A percentile compares a stretch with the other conserved stretches of the same genome.
Conservation (phyloP, 345 rosid species). For the Hevea brasiliensis region DNA sequence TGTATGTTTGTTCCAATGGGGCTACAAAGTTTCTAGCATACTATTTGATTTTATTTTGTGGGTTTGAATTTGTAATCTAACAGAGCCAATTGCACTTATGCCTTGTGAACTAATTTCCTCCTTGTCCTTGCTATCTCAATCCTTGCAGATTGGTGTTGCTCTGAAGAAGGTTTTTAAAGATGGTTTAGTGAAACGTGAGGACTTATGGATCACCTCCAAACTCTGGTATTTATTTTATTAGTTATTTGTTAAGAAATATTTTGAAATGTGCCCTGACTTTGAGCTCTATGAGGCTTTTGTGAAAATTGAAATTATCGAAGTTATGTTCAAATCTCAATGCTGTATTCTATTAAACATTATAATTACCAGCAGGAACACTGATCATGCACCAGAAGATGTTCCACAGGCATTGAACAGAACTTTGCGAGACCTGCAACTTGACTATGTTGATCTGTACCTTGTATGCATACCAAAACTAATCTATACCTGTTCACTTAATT, state of each 20-base stretch:
- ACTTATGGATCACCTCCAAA: too few species aligned
- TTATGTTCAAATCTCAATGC: not conserved
- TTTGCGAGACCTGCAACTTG: slow-evolving; percentile 23
- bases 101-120: not conserved
- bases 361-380: slow-evolving; percentile 11
- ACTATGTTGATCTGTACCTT: slow-evolving; percentile 14
- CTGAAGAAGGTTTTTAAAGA: too few species aligned
- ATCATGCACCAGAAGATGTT: slow-evolving; percentile 27
- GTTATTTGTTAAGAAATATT: too few species aligned
- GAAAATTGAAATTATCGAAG: too few species aligned
- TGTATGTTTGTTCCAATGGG: not conserved
- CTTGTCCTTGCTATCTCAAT: not conserved
- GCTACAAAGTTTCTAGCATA: not conserved
- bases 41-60: not conserved
- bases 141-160: slow-evolving; percentile 33
- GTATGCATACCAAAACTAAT: not conserved
- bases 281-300: too few species aligned
- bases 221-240: too few species aligned
- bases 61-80: not conserved
- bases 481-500: slow-evolving; percentile 30
- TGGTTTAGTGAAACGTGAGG: too few species aligned
- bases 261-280: too few species aligned
- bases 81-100: too few species aligned
- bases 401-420: slow-evolving; percentile 18
- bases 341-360: not conserved